Evolutionary conservation across 2,329 filamentous ascomycete genomes (phyloP).

Genomic region (Fusarium nelsonii): DNA sequence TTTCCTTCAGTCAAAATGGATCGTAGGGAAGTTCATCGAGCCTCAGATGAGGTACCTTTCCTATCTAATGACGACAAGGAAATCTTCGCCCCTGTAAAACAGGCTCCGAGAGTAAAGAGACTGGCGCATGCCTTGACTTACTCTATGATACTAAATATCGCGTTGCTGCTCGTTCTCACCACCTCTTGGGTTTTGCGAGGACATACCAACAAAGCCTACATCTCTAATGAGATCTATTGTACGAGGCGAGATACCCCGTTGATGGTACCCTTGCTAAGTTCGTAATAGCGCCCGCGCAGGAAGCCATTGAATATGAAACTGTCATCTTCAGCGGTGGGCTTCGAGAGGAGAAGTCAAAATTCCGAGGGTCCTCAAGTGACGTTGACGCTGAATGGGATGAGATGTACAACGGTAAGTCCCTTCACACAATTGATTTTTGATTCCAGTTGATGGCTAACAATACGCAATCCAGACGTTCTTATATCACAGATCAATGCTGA

Average conservation of each 20-base stretch:
- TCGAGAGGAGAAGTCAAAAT: slow-evolving; percentile 4
- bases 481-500: slow-evolving; percentile 8
- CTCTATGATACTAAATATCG: slow-evolving; percentile 1
- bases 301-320: slow-evolving; percentile 1
- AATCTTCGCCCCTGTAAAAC: background rate
- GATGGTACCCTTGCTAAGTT: background rate
- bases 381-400: slow-evolving; percentile 10
- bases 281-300: slow-evolving; percentile 1
- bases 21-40: background rate
- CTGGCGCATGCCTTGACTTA: slow-evolving; percentile 1
- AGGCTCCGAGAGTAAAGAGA: background rate
- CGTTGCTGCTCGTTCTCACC: background rate
- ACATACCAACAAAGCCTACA: background rate
- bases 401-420: background rate
- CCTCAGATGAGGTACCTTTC: slow-evolving; percentile 5
- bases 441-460: background rate
- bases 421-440: no score
- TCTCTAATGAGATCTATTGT: slow-evolving; percentile 16
- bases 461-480: background rate
- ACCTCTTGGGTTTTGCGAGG: background rate
- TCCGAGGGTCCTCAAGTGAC: slow-evolving; percentile 7
- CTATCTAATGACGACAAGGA: slow-evolving; percentile 5
- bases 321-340: slow-evolving; percentile 12
- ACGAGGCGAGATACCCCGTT: background rate
- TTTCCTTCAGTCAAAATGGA: background rate